Base-by-base conservation (phyloP, 257 asterid species). In the Solanum corneliomulleri region DNA sequence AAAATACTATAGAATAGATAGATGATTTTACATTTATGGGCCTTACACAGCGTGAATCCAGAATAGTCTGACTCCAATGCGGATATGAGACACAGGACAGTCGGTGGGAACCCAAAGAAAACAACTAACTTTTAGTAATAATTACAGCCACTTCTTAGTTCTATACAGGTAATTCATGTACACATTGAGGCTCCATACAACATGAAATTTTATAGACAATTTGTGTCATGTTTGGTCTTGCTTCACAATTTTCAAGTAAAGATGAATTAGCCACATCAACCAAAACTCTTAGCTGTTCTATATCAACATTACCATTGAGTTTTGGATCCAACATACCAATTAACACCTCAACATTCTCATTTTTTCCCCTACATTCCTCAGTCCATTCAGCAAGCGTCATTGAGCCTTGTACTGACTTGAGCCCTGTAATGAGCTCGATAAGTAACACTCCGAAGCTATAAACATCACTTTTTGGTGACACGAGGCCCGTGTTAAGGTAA, bases 371-470 rank as follows among this genome's bases (percentile, higher is more conserved):
- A 3, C 89, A 87, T 72, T 93, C 95, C 88, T 92, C 93, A 0
- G 98, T 94, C 95, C 94, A 94, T 75, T 95, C 98, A 1, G 96
- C 94, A 23, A 93, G 91, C 2, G 98, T 95, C 20, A 86, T 87
- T 2, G 98, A 94, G 8, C 98, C 97, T 80, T 94, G 98, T 25
- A 90, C 86, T 9, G 97, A 94, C 72, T 91, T 93, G 64, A 93
- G 90, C 80, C 98, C 98, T 0, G 98, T 94, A 5, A 93, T 88
- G 6, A 95, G 94, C 92, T 95, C 98, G 4, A 95, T 92, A 18
- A 94, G 62, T 70, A 95, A 29, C 0, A 95, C 95, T 3, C 98
- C 98, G n/a, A 88, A 95, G 72, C 98, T 94, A 16, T 94, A 95
- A 42, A 95, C 98, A 10, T 95, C 98, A 68, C 96, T 93, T 88